Evolutionary conservation across 805 yeast species (phyloP).

Genomic region (Sugiyamaella marilandica): DNA sequence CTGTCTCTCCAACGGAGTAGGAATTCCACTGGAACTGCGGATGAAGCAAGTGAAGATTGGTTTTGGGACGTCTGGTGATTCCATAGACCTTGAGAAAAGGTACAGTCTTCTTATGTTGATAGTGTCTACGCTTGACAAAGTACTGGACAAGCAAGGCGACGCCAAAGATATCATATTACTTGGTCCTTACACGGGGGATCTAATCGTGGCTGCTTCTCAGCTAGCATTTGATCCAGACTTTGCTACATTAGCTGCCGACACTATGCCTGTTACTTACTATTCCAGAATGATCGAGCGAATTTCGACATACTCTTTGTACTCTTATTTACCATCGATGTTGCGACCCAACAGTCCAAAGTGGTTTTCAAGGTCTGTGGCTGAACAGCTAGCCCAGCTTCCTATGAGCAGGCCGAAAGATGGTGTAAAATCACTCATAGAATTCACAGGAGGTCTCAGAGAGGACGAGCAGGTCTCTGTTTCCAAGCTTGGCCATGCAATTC

Average conservation of each 20-base stretch:
- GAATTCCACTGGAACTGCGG: constrained; percentile 61
- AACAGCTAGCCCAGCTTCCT: constrained; percentile 51
- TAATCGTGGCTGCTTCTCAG: constrained; percentile 26
- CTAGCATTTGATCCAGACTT: constrained; percentile 23
- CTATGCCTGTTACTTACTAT: constrained; percentile 1
- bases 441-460: constrained; percentile 71
- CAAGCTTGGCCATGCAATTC: constrained; percentile 63
- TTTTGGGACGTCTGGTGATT: background rate
- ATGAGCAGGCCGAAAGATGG: constrained; percentile 59
- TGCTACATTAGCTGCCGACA: constrained; percentile 1
- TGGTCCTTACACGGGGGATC: constrained; percentile 29
- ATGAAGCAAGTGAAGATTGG: constrained; percentile 43
- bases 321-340: constrained; percentile 54
- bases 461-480: constrained; percentile 62
- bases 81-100: background rate
- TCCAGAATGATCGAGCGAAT: constrained; percentile 10
- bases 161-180: constrained; percentile 27
- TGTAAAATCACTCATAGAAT: constrained; percentile 66
- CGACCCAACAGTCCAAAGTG: constrained; percentile 44
- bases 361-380: constrained; percentile 45
- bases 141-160: constrained; percentile 26
- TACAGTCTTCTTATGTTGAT: background rate
- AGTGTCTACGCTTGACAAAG: background rate
- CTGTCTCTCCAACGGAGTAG: constrained; percentile 49
- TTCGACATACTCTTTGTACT: constrained; percentile 61